Base-by-base conservation (phyloP, 108 stramenopile species). In the Ochromonas danica region DNA sequence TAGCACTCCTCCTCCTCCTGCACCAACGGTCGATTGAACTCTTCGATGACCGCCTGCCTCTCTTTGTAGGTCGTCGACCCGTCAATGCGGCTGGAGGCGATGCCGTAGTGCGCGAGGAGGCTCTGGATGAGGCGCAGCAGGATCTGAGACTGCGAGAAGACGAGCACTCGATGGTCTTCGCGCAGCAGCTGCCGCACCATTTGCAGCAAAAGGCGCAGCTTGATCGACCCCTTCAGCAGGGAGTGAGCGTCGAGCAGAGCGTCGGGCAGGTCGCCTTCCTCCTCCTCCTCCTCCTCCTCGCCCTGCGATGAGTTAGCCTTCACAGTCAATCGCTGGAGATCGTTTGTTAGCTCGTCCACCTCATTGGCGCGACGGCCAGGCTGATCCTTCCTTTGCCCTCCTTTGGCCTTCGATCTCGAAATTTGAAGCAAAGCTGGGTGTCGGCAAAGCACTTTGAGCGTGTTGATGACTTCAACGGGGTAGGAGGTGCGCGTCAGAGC, bases 381-480 rank as follows among this genome's bases (percentile, higher is more conserved):
- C n/a, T n/a, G n/a, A n/a, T n/a, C n/a, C n/a, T n/a, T n/a, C n/a
- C n/a, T n/a, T n/a, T n/a, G n/a, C n/a, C n/a, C n/a, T n/a, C n/a
- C n/a, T n/a, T n/a, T n/a, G n/a, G n/a, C n/a, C n/a, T n/a, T n/a
- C n/a, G n/a, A n/a, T n/a, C n/a, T n/a, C n/a, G n/a, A n/a, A n/a
- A n/a, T n/a, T n/a, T n/a, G n/a, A n/a, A n/a, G n/a, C 27, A 75
- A 41, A 36, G 38, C 6, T 6, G 72, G 72, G 31, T 75, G 72
- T 6, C 72, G 14, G 25, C 72, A 75, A 36, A 75, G 3, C n/a
- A 33, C 38, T 36, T 75, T 75, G 10, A 75, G 51, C 27, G 14
- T 17, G 31, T 75, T 75, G 72, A 75, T 75, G 36, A 33, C 72
- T 41, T 75, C 72, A 3, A 75, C 36, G 28, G 72, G 72, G 40